Percentiles rank a stretch among this genome's conserved stretches.
Evolutionary conservation across 1,284 basidiomycete species (phyloP).

Genomic region (Melampsora americana): DNA sequence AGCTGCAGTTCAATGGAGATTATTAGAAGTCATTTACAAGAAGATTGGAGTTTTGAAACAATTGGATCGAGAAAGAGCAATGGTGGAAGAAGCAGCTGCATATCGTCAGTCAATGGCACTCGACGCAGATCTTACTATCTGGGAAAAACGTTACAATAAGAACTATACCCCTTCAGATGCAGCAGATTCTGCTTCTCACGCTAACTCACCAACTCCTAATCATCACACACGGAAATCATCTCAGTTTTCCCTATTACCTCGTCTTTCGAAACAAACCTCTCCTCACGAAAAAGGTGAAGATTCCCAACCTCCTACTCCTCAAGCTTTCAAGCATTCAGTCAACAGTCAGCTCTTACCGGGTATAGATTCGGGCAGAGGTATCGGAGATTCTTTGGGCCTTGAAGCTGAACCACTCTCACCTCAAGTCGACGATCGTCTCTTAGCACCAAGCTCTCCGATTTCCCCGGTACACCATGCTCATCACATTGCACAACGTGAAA

Average conservation of each 20-base stretch:
- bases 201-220: constrained; percentile 10
- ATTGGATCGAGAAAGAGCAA: constrained; percentile 16
- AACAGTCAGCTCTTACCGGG: not conserved
- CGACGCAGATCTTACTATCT: constrained; percentile 26
- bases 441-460: not conserved
- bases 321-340: not conserved
- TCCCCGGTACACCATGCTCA: not conserved
- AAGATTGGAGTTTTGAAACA: constrained; percentile 30
- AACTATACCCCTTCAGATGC: not conserved
- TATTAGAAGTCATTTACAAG: constrained; percentile 35
- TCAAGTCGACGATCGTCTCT: not conserved
- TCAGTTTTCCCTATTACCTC: constrained; percentile 27
- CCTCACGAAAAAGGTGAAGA: not conserved
- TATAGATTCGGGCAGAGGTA: constrained; percentile 17
- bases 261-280: not conserved
- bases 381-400: constrained; percentile 11
- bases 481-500: not conserved
- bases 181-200: constrained; percentile 1
- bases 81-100: constrained; percentile 34
- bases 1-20: constrained; percentile 39
- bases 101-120: constrained; percentile 41
- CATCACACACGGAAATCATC: constrained; percentile 23
- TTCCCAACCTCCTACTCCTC: not conserved
- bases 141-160: constrained; percentile 29
- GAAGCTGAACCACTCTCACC: not conserved